Evolutionary conservation across 2,329 filamentous ascomycete genomes (phyloP), one percentile per base, ranked within the genome.

Genomic region (Clonostachys chloroleuca): DNA sequence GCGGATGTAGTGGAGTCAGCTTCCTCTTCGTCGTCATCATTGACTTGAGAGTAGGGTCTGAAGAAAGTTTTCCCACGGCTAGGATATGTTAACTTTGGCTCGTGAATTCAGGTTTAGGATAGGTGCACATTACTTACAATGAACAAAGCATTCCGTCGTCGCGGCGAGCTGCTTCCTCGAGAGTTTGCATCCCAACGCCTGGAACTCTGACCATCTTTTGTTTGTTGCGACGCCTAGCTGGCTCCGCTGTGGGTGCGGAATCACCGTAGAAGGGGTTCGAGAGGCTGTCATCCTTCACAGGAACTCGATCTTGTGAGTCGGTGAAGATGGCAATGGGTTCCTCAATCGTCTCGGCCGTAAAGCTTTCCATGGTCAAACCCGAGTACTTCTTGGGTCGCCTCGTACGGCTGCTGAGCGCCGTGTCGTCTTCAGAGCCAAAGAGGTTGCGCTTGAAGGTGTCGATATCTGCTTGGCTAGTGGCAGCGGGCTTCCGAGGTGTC

Each of bases 11-110:
- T 18, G 36, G 14, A 8, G 36, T 39, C 36, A 39, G 17, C 17
- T 39, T n/a, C 14, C 12, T 39, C 36, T n/a, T 39, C 36, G 36
- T 39, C 17, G 35, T 53, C 62, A 20, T 67, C 67, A 42, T 69
- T 63, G 33, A 72, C 68, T 8, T 70, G 24, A 30, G 24, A 30
- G 24, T 30, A 64, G 55, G 86, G 89, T 59, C 84, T 83, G 69
- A 89, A 90, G 48, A 89, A 74, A 61, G 83, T 89, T 73, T 87
- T 89, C 62, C 89, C 89, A 57, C 89, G 89, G 73, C 87, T 91
- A 18, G 46, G 44, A 43, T 43, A 44, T 43, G 52, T 64, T 63
- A 64, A 58, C 47, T 43, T 34, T 42, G 47, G 44, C n/a, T 50
- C 40, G 20, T 24, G 40, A 42, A 47, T 41, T 46, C 36, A 34